Evolutionary conservation across 257 asterid species (phyloP).

Genomic region (Solanum sparsipilum): DNA sequence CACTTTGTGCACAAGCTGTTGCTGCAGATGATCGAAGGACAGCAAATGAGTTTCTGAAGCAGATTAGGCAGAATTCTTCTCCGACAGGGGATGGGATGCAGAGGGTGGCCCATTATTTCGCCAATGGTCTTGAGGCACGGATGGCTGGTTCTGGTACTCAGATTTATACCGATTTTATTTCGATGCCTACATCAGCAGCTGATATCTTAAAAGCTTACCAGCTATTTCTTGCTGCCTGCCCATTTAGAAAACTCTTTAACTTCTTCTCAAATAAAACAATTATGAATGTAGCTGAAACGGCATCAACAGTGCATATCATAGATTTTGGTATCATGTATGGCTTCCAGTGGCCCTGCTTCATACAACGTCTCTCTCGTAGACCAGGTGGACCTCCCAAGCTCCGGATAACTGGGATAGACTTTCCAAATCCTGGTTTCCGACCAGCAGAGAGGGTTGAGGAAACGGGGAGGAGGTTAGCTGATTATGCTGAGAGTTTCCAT

Average conservation of each 20-base stretch:
- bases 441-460: slow-evolving; percentile 36
- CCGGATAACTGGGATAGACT: slow-evolving; percentile 39
- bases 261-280: slow-evolving; percentile 32
- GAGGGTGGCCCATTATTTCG: slow-evolving; percentile 26
- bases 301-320: slow-evolving; percentile 22
- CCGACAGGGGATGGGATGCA: slow-evolving; percentile 35
- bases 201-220: slow-evolving; percentile 34
- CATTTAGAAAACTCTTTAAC: slow-evolving; percentile 27
- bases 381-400: slow-evolving; percentile 33
- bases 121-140: slow-evolving; percentile 35
- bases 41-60: slow-evolving; percentile 54
- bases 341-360: slow-evolving; percentile 39
- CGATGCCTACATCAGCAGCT: slow-evolving; percentile 23
- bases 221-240: slow-evolving; percentile 33
- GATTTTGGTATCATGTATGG: slow-evolving; percentile 41
- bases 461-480: slow-evolving; percentile 30
- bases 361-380: slow-evolving; percentile 29
- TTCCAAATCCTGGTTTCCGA: slow-evolving; percentile 35
- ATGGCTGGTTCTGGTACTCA: slow-evolving; percentile 40
- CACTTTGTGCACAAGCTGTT: slow-evolving; percentile 76
- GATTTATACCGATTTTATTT: slow-evolving; percentile 20
- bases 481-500: slow-evolving; percentile 24
- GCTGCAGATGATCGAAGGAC: slow-evolving; percentile 60
- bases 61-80: slow-evolving; percentile 47
- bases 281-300: slow-evolving; percentile 15